Evolutionary conservation across 495 filamentous ascomycete genomes (phyloP), one percentile per base, ranked within the genome.

Genomic region (Xanthoparmelia taractica): DNA sequence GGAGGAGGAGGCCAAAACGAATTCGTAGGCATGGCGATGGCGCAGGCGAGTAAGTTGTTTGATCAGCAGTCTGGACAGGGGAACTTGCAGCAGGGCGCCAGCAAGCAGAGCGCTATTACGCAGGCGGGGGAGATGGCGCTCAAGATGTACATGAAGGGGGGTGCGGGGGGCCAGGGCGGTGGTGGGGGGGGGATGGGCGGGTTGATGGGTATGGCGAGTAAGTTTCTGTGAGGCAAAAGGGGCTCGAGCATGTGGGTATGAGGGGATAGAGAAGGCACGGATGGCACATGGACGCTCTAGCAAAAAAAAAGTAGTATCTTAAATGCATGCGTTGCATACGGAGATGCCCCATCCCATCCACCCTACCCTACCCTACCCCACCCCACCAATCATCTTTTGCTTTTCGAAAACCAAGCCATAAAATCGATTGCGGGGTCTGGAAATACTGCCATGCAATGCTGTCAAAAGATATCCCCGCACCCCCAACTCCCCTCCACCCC

Each of bases 401-500:
- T n/a, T n/a, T n/a, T n/a, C n/a, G n/a, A n/a, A n/a, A n/a, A n/a
- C n/a, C n/a, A n/a, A n/a, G n/a, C n/a, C n/a, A n/a, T n/a, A n/a
- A n/a, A n/a, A n/a, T n/a, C n/a, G n/a, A n/a, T n/a, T n/a, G n/a
- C n/a, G n/a, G n/a, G n/a, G n/a, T n/a, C n/a, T n/a, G n/a, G n/a
- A n/a, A n/a, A n/a, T n/a, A n/a, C 34, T 37, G 0, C 20, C 54
- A 25, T 15, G 8, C 3, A 17, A 6, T 63, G 25, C 15, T 41
- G 20, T 55, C 58, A 58, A 59, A 70, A 70, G 4, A 68, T 37
- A 31, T 63, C n/a, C 18, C 38, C 50, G 57, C 81, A 83, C 60
- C 91, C 90, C 84, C 90, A 96, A 78, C 79, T 74, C 72, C 83
- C 82, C 88, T 97, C 93, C 65, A 93, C 90, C 59, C 77, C 74